These are phyloP conservation scores for Vararia minispora DNA, from an alignment of 768 basidiomycete genomes.

Conservation along the genomic window DNA sequence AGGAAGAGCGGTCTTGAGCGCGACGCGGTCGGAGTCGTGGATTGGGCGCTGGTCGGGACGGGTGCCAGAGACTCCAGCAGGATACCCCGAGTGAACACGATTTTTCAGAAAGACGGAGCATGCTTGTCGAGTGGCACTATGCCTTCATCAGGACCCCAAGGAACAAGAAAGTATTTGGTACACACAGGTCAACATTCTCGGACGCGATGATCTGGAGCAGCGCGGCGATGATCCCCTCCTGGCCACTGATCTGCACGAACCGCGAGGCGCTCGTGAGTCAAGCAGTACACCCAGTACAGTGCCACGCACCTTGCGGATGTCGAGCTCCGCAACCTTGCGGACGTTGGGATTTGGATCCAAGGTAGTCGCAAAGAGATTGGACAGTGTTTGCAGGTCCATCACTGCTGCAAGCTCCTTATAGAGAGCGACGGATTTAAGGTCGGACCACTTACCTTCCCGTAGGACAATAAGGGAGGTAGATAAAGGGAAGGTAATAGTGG, in stretches of 20 bases:
- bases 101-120: slow-evolving; percentile 88
- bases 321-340: slow-evolving; percentile 75
- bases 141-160: slow-evolving; percentile 5
- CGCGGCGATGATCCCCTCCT: slow-evolving; percentile 77
- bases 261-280: neutral
- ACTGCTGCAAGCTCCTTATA: too few relatives aligned
- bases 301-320: slow-evolving; percentile 66
- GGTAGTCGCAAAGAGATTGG: slow-evolving; percentile 70
- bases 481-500: too few relatives aligned
- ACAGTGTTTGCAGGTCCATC: slow-evolving; percentile 71
- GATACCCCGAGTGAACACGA: slow-evolving; percentile 61
- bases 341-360: slow-evolving; percentile 79
- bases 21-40: slow-evolving; percentile 54
- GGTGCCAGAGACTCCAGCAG: slow-evolving; percentile 30
- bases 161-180: slow-evolving; percentile 27
- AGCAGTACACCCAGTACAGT: neutral
- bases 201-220: slow-evolving; percentile 78
- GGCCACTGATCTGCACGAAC: slow-evolving; percentile 47
- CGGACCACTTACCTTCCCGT: too few relatives aligned
- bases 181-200: slow-evolving; percentile 69
- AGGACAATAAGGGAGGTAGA: too few relatives aligned
- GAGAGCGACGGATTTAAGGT: too few relatives aligned
- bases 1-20: slow-evolving; percentile 58
- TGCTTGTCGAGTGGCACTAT: slow-evolving; percentile 73
- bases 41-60: slow-evolving; percentile 57